Conservation (phyloP, 2,329 filamentous ascomycete genomes). For the Hirsutella rhossiliensis region DNA sequence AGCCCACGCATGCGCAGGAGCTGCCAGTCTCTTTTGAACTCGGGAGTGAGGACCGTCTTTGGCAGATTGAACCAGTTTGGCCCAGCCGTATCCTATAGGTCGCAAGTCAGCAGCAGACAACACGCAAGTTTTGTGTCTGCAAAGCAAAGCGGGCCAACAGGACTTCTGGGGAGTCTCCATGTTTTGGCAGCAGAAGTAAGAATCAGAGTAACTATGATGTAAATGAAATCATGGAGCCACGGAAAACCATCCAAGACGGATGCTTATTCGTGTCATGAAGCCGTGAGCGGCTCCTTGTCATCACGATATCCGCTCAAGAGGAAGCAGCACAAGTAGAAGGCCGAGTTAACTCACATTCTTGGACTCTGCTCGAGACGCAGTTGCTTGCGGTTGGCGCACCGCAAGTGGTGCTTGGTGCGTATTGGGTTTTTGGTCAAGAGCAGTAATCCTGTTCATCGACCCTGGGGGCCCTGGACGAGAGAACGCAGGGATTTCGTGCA, state of each 20-base stretch:
- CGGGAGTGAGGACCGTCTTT: conserved; percentile 68
- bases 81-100: conserved; percentile 51
- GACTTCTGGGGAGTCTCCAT: neutral
- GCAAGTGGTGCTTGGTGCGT: conserved; percentile 3
- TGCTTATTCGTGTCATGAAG: conserved; percentile 24
- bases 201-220: conserved; percentile 66
- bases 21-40: conserved; percentile 82
- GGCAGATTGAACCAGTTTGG: conserved; percentile 81
- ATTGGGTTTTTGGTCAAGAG: neutral
- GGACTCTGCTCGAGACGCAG: neutral
- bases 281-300: conserved; percentile 26
- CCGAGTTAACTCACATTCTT: neutral
- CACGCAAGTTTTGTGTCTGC: no score
- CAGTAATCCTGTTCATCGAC: neutral
- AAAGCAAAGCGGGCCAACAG: neutral
- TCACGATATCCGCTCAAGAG: conserved; percentile 12
- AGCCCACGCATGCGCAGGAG: conserved; percentile 81
- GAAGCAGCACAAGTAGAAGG: neutral
- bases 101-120: no score
- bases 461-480: neutral
- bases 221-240: conserved; percentile 45
- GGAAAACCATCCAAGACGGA: conserved; percentile 36
- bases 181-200: neutral
- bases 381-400: conserved; percentile 6
- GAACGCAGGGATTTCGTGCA: neutral